These are phyloP conservation scores for Phytophthora tubulina DNA, from an alignment of 352 stramenopile genomes.

Conservation along the genomic window DNA sequence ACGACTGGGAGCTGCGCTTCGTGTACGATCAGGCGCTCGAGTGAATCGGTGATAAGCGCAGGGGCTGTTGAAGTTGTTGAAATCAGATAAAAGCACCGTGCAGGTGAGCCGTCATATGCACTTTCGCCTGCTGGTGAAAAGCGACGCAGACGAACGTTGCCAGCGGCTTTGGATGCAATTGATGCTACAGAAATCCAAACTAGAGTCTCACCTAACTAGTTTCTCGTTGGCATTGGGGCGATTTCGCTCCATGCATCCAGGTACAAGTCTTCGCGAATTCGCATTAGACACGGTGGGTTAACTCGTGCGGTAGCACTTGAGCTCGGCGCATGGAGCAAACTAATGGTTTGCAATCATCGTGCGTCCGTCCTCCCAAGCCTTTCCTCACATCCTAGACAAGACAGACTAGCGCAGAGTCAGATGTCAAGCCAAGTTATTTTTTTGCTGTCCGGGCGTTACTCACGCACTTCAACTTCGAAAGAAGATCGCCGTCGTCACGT, in stretches of 20 bases:
- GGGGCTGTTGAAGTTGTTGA: slow-evolving; percentile 31
- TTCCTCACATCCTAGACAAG: slow-evolving; percentile 8
- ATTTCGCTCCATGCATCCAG: not conserved
- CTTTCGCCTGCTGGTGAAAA: slow-evolving; percentile 1
- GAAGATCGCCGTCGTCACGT: slow-evolving; percentile 15
- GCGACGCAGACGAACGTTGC: not conserved
- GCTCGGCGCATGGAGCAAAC: not conserved
- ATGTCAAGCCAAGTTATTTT: slow-evolving; percentile 15
- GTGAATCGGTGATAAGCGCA: slow-evolving; percentile 23
- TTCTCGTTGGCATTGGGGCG: too few species aligned
- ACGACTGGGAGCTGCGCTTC: slow-evolving; percentile 78
- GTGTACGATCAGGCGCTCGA: slow-evolving; percentile 47
- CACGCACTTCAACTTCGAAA: slow-evolving; percentile 32
- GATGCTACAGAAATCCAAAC: not conserved
- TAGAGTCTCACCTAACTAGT: too few species aligned
- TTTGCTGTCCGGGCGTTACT: slow-evolving; percentile 26
- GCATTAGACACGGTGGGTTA: not conserved
- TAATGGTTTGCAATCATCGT: slow-evolving; percentile 5
- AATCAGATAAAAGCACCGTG: slow-evolving; percentile 22
- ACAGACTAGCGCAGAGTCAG: slow-evolving; percentile 14
- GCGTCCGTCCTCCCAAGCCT: slow-evolving; percentile 3
- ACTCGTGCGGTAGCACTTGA: not conserved
- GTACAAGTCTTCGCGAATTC: too few species aligned
- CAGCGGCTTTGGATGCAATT: not conserved
- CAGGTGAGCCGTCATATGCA: slow-evolving; percentile 20